Evolutionary conservation across 768 basidiomycete species (phyloP).

Genomic region (Leccinum uliginosum): DNA sequence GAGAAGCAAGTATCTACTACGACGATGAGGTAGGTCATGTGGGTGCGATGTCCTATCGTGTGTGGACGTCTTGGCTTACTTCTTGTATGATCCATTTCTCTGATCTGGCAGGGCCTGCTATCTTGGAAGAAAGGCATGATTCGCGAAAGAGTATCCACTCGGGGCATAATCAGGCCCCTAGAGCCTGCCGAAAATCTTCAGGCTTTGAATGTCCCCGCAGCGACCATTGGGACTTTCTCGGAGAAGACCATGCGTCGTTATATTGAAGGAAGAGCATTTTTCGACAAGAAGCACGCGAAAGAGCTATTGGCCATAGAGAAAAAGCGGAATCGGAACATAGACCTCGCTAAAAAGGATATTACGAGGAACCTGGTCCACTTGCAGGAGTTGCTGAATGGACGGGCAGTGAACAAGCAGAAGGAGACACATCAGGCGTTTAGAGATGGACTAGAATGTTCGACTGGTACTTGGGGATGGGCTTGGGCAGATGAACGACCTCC

Average conservation of each 20-base stretch:
- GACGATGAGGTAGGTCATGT: slow-evolving; percentile 39
- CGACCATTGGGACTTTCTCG: slow-evolving; percentile 69
- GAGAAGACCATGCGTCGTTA: slow-evolving; percentile 78
- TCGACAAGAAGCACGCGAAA: slow-evolving; percentile 64
- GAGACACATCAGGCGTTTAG: slow-evolving; percentile 19
- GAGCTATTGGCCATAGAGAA: slow-evolving; percentile 58
- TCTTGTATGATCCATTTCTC: not conserved
- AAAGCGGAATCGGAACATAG: slow-evolving; percentile 58
- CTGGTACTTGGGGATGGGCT: slow-evolving; percentile 71
- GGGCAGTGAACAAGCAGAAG: slow-evolving; percentile 20
- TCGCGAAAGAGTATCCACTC: slow-evolving; percentile 82
- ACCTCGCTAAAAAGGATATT: slow-evolving; percentile 61
- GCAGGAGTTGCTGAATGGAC: slow-evolving; percentile 19
- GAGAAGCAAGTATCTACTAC: slow-evolving; percentile 56
- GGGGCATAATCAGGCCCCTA: slow-evolving; percentile 77
- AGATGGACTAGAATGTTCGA: slow-evolving; percentile 36
- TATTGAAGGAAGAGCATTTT: slow-evolving; percentile 52
- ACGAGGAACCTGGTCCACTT: slow-evolving; percentile 49
- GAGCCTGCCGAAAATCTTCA: slow-evolving; percentile 66
- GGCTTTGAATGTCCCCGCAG: slow-evolving; percentile 60
- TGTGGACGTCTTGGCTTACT: not conserved
- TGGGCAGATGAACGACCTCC: slow-evolving; percentile 90
- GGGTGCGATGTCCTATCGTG: not conserved
- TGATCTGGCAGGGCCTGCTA: slow-evolving; percentile 28
- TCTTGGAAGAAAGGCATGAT: slow-evolving; percentile 66